These are phyloP conservation scores for Ascocoryne sarcoides DNA, from an alignment of 2,329 filamentous ascomycete genomes.

Conservation along the genomic window DNA sequence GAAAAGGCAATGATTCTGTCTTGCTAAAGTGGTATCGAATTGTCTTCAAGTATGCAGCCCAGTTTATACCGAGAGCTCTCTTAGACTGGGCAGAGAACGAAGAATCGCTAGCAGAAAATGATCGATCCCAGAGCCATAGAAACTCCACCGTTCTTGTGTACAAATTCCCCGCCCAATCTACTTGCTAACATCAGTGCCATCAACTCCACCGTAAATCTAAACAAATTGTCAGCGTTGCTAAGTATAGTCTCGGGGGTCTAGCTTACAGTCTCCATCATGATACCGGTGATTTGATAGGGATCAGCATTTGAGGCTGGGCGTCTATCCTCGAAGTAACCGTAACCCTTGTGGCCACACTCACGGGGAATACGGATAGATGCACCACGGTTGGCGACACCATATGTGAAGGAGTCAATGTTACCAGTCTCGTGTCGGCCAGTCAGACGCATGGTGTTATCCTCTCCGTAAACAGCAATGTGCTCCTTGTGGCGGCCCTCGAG, in stretches of 20 bases:
- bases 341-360: slow-evolving; percentile 75
- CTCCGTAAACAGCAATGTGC: slow-evolving; percentile 90
- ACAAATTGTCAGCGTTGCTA: too few relatives aligned
- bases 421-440: slow-evolving; percentile 94
- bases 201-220: slow-evolving; percentile 26
- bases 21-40: slow-evolving; percentile 18
- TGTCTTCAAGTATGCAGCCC: slow-evolving; percentile 9
- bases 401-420: slow-evolving; percentile 85
- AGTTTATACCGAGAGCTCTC: slow-evolving; percentile 15
- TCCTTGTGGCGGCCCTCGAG: slow-evolving; percentile 68
- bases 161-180: slow-evolving; percentile 4
- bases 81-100: slow-evolving; percentile 9
- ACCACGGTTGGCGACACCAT: slow-evolving; percentile 92
- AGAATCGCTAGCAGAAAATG: slow-evolving; percentile 18
- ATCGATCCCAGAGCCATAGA: slow-evolving; percentile 13
- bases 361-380: slow-evolving; percentile 89
- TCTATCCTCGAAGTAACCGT: slow-evolving; percentile 88
- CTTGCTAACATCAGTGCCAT: slow-evolving; percentile 16
- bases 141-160: slow-evolving; percentile 15
- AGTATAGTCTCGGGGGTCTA: too few relatives aligned
- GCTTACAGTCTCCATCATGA: slow-evolving; percentile 31
- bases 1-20: too few relatives aligned
- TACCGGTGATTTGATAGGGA: slow-evolving; percentile 59
- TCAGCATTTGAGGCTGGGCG: slow-evolving; percentile 79
- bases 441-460: slow-evolving; percentile 90